A percentile compares a stretch with the other conserved stretches of the same genome.
Evolutionary conservation across 495 filamentous ascomycete genomes (phyloP).

Genomic region (Sabuloglossum arenarium): DNA sequence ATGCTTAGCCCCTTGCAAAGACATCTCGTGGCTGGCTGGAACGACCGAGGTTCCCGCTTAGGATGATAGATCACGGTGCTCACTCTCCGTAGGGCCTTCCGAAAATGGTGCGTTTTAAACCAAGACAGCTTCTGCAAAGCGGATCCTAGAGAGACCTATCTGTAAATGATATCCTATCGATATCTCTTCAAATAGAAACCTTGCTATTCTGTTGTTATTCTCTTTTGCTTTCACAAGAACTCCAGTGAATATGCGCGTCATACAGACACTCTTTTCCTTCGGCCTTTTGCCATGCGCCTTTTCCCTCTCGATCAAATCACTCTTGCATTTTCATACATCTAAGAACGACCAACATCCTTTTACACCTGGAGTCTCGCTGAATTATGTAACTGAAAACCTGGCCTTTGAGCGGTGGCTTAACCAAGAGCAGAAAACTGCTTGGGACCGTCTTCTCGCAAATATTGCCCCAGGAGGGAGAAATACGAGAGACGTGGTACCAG

Average conservation of each 20-base stretch:
- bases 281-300: not conserved
- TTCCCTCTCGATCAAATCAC: not conserved
- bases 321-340: not conserved
- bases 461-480: constrained; percentile 14
- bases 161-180: too few relatives aligned
- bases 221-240: not conserved
- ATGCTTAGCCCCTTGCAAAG: too few relatives aligned
- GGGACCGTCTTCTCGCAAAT: constrained; percentile 14
- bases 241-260: not conserved
- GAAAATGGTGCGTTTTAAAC: too few relatives aligned
- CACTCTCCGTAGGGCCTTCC: not conserved
- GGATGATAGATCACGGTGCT: not conserved
- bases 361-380: not conserved
- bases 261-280: not conserved
- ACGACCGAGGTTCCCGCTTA: not conserved
- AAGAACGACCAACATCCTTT: not conserved
- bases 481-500: constrained; percentile 7
- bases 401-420: constrained; percentile 12
- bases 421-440: constrained; percentile 12
- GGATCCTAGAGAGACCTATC: too few relatives aligned
- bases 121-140: not conserved
- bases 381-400: not conserved
- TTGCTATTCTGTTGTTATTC: not conserved
- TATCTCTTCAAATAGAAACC: not conserved
- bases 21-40: too few relatives aligned